Conservation (phyloP, 306 rosid species). For the Hippophae rhamnoides region DNA sequence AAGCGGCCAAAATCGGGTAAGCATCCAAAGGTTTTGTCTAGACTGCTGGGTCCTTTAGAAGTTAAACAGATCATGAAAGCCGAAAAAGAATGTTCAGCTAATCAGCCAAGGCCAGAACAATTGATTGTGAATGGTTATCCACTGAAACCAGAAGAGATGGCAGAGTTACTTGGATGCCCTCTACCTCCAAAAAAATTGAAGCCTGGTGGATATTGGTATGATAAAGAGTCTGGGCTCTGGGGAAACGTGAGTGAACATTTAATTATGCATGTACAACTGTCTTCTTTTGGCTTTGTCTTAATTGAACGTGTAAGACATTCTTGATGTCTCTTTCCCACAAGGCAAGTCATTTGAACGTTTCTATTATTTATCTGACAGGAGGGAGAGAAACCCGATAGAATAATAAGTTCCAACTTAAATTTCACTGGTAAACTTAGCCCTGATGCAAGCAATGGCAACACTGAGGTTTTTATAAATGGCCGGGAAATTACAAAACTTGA, state of each 20-base stretch:
- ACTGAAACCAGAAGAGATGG: slow-evolving; percentile 68
- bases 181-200: slow-evolving; percentile 70
- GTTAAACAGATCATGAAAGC: slow-evolving; percentile 81
- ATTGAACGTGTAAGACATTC: neutral
- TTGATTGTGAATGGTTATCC: slow-evolving; percentile 64
- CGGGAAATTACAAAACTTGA: slow-evolving; percentile 80
- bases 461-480: slow-evolving; percentile 77
- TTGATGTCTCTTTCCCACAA: neutral
- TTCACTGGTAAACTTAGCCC: slow-evolving; percentile 71
- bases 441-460: slow-evolving; percentile 74
- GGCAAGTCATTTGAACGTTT: slow-evolving; percentile 1
- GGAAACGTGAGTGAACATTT: slow-evolving; percentile 51
- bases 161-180: slow-evolving; percentile 64
- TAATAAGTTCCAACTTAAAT: slow-evolving; percentile 67
- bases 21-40: slow-evolving; percentile 59
- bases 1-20: slow-evolving; percentile 60
- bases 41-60: slow-evolving; percentile 78
- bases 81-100: slow-evolving; percentile 68
- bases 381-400: slow-evolving; percentile 78
- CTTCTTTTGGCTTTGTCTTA: neutral
- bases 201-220: slow-evolving; percentile 92
- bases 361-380: slow-evolving; percentile 45
- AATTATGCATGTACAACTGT: neutral
- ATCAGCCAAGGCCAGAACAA: slow-evolving; percentile 84
- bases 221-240: slow-evolving; percentile 89